Percentiles rank a stretch among this genome's conserved stretches.
Conservation (phyloP, 176 grass and related monocot genomes). For the Carex littledalei region DNA sequence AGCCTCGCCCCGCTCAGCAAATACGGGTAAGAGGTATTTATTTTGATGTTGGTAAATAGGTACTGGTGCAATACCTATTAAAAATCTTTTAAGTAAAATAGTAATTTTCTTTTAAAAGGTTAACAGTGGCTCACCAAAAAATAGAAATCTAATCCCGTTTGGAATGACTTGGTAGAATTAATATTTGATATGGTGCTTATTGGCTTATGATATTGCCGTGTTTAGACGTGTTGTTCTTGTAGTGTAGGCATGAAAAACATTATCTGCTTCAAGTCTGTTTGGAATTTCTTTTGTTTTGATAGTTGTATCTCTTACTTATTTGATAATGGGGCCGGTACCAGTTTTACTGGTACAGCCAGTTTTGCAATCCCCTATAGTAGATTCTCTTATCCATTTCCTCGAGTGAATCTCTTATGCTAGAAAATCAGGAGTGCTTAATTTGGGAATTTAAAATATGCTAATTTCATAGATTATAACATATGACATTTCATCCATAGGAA, state of each 20-base stretch:
- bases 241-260: neutral
- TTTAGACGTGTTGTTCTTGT: neutral
- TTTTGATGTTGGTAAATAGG: too few species aligned
- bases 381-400: neutral
- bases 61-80: too few species aligned
- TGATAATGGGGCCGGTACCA: too few species aligned
- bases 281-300: neutral
- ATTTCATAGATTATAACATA: neutral
- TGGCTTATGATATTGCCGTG: neutral
- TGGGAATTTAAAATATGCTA: neutral
- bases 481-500: neutral
- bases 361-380: neutral
- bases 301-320: neutral
- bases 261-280: neutral
- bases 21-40: too few species aligned
- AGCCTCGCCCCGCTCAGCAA: too few species aligned
- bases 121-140: too few species aligned
- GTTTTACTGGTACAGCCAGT: neutral
- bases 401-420: neutral
- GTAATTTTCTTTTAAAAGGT: too few species aligned
- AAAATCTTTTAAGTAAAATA: too few species aligned
- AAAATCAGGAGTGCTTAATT: neutral
- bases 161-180: conserved; percentile 13
- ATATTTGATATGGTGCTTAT: neutral
- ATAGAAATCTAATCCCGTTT: neutral